Evolutionary conservation across 2,329 filamentous ascomycete species (phyloP).

Genomic region (Fusarium temperatum): DNA sequence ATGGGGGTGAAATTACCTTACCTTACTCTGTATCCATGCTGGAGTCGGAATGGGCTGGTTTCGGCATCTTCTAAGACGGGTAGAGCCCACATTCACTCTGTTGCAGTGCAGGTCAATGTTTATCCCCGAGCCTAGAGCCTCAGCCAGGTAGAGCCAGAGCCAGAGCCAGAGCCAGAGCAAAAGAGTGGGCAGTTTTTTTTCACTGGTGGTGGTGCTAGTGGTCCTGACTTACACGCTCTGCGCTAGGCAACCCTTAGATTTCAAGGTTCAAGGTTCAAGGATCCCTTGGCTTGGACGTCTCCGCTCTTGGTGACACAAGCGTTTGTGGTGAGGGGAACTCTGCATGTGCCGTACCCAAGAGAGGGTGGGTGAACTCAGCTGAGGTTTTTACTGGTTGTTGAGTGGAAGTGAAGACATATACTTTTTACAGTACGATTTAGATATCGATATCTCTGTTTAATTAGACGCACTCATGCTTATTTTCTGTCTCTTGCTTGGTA

Average conservation of each 20-base stretch:
- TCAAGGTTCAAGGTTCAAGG: conserved; percentile 23
- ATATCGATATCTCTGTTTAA: conserved; percentile 5
- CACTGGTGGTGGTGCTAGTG: neutral
- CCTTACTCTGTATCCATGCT: neutral
- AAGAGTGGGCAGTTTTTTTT: conserved; percentile 3
- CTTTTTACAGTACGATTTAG: conserved; percentile 37
- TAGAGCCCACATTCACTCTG: conserved; percentile 8
- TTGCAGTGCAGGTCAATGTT: neutral
- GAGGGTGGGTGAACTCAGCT: conserved; percentile 21
- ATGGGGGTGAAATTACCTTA: conserved; percentile 2
- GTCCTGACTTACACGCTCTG: conserved; percentile 27
- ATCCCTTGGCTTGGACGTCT: conserved; percentile 17
- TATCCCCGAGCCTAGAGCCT: conserved; percentile 8
- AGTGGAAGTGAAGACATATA: conserved; percentile 33
- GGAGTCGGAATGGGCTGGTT: neutral
- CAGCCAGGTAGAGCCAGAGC: neutral
- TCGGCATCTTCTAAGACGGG: conserved; percentile 6
- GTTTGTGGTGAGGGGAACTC: neutral
- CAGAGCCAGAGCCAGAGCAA: neutral
- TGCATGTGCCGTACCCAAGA: conserved; percentile 13
- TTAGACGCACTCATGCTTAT: neutral
- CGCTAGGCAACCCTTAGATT: conserved; percentile 25
- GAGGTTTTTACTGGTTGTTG: conserved; percentile 22
- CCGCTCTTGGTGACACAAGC: conserved; percentile 22
- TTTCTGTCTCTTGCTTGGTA: neutral